These are phyloP conservation scores for Senna tora DNA, from an alignment of 306 rosid genomes.

Conservation along the genomic window DNA sequence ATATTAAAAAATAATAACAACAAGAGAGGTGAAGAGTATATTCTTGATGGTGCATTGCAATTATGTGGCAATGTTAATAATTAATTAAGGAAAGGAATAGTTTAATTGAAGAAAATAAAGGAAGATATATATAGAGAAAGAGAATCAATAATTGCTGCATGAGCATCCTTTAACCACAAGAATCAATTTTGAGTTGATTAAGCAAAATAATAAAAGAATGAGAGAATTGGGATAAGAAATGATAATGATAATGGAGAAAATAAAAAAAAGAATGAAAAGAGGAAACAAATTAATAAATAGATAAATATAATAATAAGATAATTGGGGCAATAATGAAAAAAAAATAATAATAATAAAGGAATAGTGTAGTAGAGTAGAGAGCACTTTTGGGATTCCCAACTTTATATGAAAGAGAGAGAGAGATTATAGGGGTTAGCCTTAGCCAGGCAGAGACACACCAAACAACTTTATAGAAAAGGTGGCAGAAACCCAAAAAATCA, in stretches of 20 bases:
- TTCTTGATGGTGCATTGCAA: neutral
- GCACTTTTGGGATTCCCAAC: constrained; percentile 58
- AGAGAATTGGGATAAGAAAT: constrained; percentile 33
- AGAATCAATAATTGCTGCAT: constrained; percentile 33
- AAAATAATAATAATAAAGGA: neutral
- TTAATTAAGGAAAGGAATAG: no score
- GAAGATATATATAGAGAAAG: neutral
- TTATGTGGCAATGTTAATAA: neutral
- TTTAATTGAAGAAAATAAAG: neutral
- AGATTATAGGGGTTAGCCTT: neutral
- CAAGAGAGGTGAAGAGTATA: neutral
- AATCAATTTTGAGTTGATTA: constrained; percentile 10
- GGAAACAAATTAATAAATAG: neutral
- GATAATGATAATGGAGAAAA: neutral
- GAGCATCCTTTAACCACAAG: constrained; percentile 36
- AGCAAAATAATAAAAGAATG: neutral
- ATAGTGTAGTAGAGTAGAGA: constrained; percentile 8
- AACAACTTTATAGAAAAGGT: constrained; percentile 44
- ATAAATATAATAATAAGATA: neutral
- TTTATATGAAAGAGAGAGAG: constrained; percentile 46
- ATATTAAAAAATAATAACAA: neutral
- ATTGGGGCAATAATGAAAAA: neutral
- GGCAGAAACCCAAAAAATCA: constrained; percentile 44
- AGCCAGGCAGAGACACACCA: constrained; percentile 37
- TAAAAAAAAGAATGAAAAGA: neutral